Evolutionary conservation across 192 early-diverging fungal genomes (phyloP).

Genomic region (Coemansia sp.): DNA sequence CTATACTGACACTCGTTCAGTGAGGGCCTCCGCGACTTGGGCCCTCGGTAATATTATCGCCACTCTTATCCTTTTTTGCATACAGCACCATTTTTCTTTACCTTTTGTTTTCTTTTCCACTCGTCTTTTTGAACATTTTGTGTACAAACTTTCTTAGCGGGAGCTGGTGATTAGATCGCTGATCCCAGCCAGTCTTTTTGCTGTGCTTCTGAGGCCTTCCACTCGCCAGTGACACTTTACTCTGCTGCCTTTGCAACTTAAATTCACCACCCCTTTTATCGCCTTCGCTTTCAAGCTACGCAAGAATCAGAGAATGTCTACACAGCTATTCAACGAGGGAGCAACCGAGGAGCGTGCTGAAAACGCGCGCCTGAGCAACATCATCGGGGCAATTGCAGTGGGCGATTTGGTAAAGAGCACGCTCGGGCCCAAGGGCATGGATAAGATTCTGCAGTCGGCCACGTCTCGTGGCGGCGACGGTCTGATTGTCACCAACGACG

Average conservation of each 20-base stretch:
- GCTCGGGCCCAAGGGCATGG: slow-evolving; percentile 98
- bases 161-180: not conserved
- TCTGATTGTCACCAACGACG: slow-evolving; percentile 96
- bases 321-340: slow-evolving; percentile 93
- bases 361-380: slow-evolving; percentile 84
- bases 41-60: not conserved
- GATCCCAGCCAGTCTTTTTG: not conserved
- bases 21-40: no score
- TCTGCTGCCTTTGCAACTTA: slow-evolving; percentile 2
- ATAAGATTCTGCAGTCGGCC: slow-evolving; percentile 96
- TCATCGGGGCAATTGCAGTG: slow-evolving; percentile 98
- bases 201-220: not conserved
- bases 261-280: no score
- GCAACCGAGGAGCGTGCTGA: slow-evolving; percentile 96
- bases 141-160: not conserved
- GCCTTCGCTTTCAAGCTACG: not conserved
- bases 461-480: slow-evolving; percentile 60
- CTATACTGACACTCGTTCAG: slow-evolving; percentile 39
- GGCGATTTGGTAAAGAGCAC: slow-evolving; percentile 98
- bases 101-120: not conserved
- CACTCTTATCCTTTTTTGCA: slow-evolving; percentile 14
- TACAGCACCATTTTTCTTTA: slow-evolving; percentile 1
- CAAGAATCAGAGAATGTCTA: slow-evolving; percentile 27
- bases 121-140: not conserved
- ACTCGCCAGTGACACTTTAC: not conserved